These are phyloP conservation scores for Albatrellus ellisii DNA, from an alignment of 768 basidiomycete genomes.

Conservation along the genomic window DNA sequence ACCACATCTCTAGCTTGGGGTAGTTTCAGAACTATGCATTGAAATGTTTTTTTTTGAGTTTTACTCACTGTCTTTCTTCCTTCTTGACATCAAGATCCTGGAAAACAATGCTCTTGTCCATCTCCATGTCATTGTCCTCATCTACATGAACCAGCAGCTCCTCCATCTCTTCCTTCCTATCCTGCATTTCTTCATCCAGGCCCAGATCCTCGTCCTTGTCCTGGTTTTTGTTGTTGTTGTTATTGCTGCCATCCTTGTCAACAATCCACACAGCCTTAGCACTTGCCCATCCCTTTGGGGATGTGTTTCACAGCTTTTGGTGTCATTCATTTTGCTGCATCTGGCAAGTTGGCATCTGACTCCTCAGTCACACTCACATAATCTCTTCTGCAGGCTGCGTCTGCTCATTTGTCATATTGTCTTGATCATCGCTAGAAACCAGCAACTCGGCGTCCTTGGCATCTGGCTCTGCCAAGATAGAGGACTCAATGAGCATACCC, in stretches of 20 bases:
- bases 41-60: slow-evolving; percentile 5
- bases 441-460: slow-evolving; percentile 67
- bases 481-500: slow-evolving; percentile 62
- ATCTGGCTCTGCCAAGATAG: slow-evolving; percentile 50
- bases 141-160: slow-evolving; percentile 38
- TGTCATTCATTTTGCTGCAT: slow-evolving; percentile 58
- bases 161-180: slow-evolving; percentile 63
- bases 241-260: too few relatives aligned
- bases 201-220: slow-evolving; percentile 27
- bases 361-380: slow-evolving; percentile 35
- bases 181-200: too few relatives aligned
- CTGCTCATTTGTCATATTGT: slow-evolving; percentile 88
- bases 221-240: slow-evolving; percentile 56
- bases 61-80: slow-evolving; percentile 72
- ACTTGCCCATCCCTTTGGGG: slow-evolving; percentile 92
- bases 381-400: slow-evolving; percentile 99
- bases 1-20: slow-evolving; percentile 55
- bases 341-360: slow-evolving; percentile 32
- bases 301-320: slow-evolving; percentile 67
- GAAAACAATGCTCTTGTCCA: slow-evolving; percentile 44
- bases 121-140: slow-evolving; percentile 41
- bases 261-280: slow-evolving; percentile 95
- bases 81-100: slow-evolving; percentile 74
- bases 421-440: slow-evolving; percentile 76
- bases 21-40: neutral